These are phyloP conservation scores for Didymosphaeria variabile DNA, from an alignment of 2,329 filamentous ascomycete species.

Conservation along the genomic window DNA sequence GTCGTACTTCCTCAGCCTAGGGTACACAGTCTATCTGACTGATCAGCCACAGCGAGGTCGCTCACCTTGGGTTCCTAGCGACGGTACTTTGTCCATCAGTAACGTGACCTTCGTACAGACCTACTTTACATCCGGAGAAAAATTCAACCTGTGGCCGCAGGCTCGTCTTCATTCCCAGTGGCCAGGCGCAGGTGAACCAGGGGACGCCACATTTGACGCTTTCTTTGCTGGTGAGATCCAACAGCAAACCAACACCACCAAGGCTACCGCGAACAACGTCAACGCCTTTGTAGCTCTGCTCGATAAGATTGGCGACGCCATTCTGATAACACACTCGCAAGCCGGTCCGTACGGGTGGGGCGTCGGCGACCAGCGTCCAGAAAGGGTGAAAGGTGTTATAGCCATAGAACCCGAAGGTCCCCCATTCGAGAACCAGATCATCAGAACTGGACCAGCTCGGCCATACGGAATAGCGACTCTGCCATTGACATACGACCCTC, in stretches of 20 bases:
- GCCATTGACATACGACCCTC: conserved; percentile 37
- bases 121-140: conserved; percentile 15
- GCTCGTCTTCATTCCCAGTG: conserved; percentile 49
- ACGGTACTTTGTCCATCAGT: conserved; percentile 9
- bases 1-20: conserved; percentile 55
- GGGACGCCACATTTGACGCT: conserved; percentile 57
- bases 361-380: conserved; percentile 58
- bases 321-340: conserved; percentile 58
- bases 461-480: conserved; percentile 37
- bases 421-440: conserved; percentile 51
- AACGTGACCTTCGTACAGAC: conserved; percentile 4
- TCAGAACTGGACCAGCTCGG: conserved; percentile 27
- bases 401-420: conserved; percentile 63
- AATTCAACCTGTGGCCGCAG: conserved; percentile 20
- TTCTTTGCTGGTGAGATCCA: conserved; percentile 50
- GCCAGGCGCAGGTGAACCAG: conserved; percentile 40
- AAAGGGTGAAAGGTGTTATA: conserved; percentile 59
- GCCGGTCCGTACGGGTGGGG: conserved; percentile 55
- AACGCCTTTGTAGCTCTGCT: conserved; percentile 32
- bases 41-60: conserved; percentile 58
- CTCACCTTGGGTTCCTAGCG: conserved; percentile 44
- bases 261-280: background rate
- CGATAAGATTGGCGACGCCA: conserved; percentile 50
- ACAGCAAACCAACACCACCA: background rate
- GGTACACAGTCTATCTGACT: conserved; percentile 59